A percentile compares a stretch with the other conserved stretches of the same genome.
Conservation (phyloP, 768 basidiomycete genomes). For the Calocybe cyanea region DNA sequence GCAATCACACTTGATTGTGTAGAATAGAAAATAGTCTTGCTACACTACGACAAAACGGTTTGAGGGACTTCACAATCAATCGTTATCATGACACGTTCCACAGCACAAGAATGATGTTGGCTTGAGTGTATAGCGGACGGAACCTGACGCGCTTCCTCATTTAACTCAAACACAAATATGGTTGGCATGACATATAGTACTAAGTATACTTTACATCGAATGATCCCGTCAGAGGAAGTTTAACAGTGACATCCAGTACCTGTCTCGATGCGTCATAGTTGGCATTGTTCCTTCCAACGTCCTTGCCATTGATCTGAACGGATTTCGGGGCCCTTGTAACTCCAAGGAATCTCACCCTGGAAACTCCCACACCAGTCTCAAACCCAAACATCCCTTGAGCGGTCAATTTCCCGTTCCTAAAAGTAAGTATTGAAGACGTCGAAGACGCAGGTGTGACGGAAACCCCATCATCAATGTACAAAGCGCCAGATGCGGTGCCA, state of each 20-base stretch:
- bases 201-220: background rate
- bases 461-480: conserved; percentile 67
- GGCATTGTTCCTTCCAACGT: conserved; percentile 17
- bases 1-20: no score
- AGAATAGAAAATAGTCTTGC: no score
- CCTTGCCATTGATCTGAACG: conserved; percentile 26
- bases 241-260: conserved; percentile 42
- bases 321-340: conserved; percentile 24
- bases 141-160: no score
- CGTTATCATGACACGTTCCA: no score
- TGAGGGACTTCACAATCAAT: no score
- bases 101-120: no score
- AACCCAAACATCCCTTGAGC: conserved; percentile 37
- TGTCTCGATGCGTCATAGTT: conserved; percentile 32
- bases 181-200: no score
- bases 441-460: conserved; percentile 31
- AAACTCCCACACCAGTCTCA: conserved; percentile 30
- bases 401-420: conserved; percentile 22
- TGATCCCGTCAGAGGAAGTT: conserved; percentile 18
- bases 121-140: no score
- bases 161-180: no score
- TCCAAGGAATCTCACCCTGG: conserved; percentile 34
- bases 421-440: conserved; percentile 32
- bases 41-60: no score
- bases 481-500: conserved; percentile 45